These are phyloP conservation scores for Tolypocladium amazonense DNA, from an alignment of 2,329 filamentous ascomycete genomes.

Conservation along the genomic window DNA sequence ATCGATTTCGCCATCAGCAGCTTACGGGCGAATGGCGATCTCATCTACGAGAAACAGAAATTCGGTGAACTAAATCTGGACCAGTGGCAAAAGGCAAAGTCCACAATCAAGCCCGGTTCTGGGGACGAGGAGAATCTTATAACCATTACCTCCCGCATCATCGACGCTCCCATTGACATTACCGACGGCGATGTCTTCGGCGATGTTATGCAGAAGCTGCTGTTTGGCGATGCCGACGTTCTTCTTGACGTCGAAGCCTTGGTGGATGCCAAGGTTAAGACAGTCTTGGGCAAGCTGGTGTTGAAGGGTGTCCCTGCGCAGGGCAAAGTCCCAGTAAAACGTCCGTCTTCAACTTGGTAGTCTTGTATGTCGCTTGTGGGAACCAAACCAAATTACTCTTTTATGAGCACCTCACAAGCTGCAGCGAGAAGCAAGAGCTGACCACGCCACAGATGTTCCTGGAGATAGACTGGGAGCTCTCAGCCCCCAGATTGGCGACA, in stretches of 20 bases:
- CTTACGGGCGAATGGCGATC: constrained; percentile 67
- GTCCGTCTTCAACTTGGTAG: constrained; percentile 53
- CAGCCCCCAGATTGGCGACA: constrained; percentile 55
- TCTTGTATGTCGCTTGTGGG: constrained; percentile 9
- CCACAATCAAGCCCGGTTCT: constrained; percentile 51
- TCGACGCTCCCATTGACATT: constrained; percentile 71
- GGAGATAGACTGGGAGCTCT: constrained; percentile 37
- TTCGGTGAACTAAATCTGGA: constrained; percentile 71
- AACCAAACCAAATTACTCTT: background rate
- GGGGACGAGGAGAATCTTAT: constrained; percentile 51
- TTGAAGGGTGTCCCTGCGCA: constrained; percentile 77
- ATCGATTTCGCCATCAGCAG: constrained; percentile 69
- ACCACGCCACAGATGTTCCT: constrained; percentile 42
- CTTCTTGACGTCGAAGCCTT: constrained; percentile 63
- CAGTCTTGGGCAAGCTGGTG: constrained; percentile 69
- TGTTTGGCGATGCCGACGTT: constrained; percentile 65
- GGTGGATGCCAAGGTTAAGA: constrained; percentile 75
- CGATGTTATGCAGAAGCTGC: constrained; percentile 66
- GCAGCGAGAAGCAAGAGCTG: constrained; percentile 15
- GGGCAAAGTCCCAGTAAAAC: constrained; percentile 83
- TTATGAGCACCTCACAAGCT: constrained; percentile 9
- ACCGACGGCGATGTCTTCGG: constrained; percentile 71
- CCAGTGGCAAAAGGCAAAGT: constrained; percentile 78
- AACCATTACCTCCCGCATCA: constrained; percentile 64
- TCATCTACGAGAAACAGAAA: constrained; percentile 67